Evolutionary conservation across 1,284 basidiomycete species (phyloP), one percentile per base, ranked within the genome.

Genomic region (Naganishia albida): DNA sequence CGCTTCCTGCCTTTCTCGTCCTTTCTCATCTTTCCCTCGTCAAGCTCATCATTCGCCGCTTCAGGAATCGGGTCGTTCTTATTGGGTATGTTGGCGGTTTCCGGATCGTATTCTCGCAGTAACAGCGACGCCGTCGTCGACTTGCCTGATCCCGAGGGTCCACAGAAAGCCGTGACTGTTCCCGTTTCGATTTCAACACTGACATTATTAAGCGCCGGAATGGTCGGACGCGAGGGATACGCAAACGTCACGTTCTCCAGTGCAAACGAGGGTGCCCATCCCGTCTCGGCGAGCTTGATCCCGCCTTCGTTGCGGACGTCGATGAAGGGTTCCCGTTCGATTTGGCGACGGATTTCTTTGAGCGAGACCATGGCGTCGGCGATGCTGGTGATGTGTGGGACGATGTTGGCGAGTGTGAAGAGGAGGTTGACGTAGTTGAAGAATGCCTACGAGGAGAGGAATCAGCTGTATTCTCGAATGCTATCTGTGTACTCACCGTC

Each of bases 151-250:
- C 80, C 80, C 56, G 77, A 78, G 28, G 77, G 76, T 10, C 80
- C 80, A 18, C 80, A 80, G 6, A 84, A 73, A 2, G 80, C 80
- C 0, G 80, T 74, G 43, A 79, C 71, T 67, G 80, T 78, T 1
- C 75, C 75, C 1, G 71, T 56, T n/a, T 69, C 70, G 30, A 82
- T 77, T 23, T 69, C 66, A 30, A 81, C 60, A 20, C 73, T 73
- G 2, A 81, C 74, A 44, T 75, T 72, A 55, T 78, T 72, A n/a
- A 81, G 71, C 3, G 95, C 92, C 59, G 89, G 87, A 10, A 77
- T 73, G 25, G 71, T 68, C 0, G 80, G 78, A 38, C 80, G 72
- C 10, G 79, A 78, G 0, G 81, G 80, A 69, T 81, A 82, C 42
- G 73, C 71, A 65, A 82, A 81, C 25, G 77, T 75, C 26, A 82